Percentiles rank a stretch among this genome's conserved stretches.
phyloP scores from a whole-genome alignment of 192 early-diverging fungal genomes.

The Coemansia sp. region DNA sequence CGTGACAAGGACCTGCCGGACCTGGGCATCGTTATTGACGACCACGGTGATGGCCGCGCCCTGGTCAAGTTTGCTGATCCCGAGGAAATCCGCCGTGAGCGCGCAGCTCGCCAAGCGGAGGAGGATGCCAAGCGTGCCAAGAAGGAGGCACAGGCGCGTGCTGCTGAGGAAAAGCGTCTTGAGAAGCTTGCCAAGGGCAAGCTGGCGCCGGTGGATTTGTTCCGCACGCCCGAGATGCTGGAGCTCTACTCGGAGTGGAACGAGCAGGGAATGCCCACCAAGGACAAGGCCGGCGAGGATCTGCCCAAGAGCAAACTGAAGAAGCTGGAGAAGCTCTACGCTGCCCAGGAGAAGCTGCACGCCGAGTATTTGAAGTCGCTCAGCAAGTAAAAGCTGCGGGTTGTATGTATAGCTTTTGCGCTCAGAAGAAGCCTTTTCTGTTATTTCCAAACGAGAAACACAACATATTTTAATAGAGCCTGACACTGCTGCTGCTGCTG shows the following conservation, averaged over 20 bases:
- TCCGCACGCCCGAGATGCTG: slow-evolving; percentile 59
- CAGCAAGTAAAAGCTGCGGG: neutral
- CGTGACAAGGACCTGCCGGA: slow-evolving; percentile 85
- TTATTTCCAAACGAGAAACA: neutral
- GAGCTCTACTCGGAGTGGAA: slow-evolving; percentile 73
- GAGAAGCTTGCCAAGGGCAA: slow-evolving; percentile 77
- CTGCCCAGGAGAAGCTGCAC: slow-evolving; percentile 86
- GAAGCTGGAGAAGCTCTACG: slow-evolving; percentile 84
- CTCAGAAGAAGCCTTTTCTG: too few species aligned
- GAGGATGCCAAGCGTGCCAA: slow-evolving; percentile 59
- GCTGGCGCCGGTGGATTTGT: slow-evolving; percentile 75
- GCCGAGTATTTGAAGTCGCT: slow-evolving; percentile 64
- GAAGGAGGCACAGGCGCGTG: slow-evolving; percentile 59
- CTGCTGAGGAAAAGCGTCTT: slow-evolving; percentile 61
- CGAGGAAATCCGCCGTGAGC: slow-evolving; percentile 60
- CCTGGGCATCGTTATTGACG: slow-evolving; percentile 88
- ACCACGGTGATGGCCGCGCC: slow-evolving; percentile 91
- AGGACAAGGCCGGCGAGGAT: slow-evolving; percentile 77
- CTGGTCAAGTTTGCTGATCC: slow-evolving; percentile 87
- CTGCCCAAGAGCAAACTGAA: slow-evolving; percentile 80
- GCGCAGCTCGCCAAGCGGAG: slow-evolving; percentile 63
- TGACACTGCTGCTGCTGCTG: neutral
- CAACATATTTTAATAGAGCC: neutral
- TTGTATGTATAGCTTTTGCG: too few species aligned
- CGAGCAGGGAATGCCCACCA: slow-evolving; percentile 81